A percentile compares a stretch with the other conserved stretches of the same genome.
phyloP scores from a whole-genome alignment of 176 grass and related monocot genomes.

The Cenchrus purpureus region DNA sequence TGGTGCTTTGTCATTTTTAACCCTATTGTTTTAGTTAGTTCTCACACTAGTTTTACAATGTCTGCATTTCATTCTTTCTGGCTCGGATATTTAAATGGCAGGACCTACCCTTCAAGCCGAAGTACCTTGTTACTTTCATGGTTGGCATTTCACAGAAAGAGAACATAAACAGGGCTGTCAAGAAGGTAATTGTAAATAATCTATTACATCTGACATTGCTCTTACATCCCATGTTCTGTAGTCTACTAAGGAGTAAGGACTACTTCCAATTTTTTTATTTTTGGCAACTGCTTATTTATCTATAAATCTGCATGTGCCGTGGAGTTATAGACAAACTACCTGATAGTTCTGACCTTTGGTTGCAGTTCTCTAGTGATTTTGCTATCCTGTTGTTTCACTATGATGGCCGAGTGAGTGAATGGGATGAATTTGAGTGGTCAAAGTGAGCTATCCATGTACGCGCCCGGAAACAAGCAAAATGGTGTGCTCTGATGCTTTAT shows the following conservation, averaged over 20 bases:
- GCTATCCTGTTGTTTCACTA: constrained; percentile 89
- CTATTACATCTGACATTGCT: constrained; percentile 20
- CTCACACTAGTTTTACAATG: neutral
- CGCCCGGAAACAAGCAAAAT: constrained; percentile 76
- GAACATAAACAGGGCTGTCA: constrained; percentile 82
- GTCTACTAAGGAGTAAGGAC: neutral
- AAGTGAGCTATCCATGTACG: constrained; percentile 78
- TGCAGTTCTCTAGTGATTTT: constrained; percentile 83
- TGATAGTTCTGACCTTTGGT: constrained; percentile 28
- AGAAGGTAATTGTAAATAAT: constrained; percentile 62
- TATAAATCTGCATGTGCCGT: neutral
- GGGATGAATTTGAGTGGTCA: constrained; percentile 88
- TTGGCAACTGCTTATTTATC: constrained; percentile 16
- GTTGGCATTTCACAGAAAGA: constrained; percentile 85
- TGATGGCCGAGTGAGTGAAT: constrained; percentile 74
- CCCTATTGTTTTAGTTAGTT: neutral
- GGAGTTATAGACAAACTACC: constrained; percentile 17
- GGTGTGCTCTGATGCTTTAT: constrained; percentile 42
- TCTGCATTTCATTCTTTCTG: neutral
- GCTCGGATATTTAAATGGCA: constrained; percentile 42
- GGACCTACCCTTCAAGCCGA: constrained; percentile 76
- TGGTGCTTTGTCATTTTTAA: constrained; percentile 14
- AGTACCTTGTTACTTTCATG: constrained; percentile 93
- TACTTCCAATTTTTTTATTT: neutral
- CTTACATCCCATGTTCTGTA: neutral